phyloP scores from a whole-genome alignment of 2,329 filamentous ascomycete species.

The Cytospora leucostoma region DNA sequence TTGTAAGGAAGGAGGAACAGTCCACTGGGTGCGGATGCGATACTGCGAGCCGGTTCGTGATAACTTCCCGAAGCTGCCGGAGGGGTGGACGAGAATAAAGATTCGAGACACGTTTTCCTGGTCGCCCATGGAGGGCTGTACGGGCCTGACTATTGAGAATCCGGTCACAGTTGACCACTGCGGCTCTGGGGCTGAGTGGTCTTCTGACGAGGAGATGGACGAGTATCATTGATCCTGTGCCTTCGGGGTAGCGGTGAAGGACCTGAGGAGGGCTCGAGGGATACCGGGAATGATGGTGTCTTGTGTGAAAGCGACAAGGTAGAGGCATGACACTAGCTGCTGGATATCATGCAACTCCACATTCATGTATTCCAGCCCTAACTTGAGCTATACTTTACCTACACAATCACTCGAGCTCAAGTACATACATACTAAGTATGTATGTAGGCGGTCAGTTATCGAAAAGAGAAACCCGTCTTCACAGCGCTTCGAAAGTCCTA shows the following conservation, averaged over 20 bases:
- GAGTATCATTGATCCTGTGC: background rate
- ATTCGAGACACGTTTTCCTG: slow-evolving; percentile 2
- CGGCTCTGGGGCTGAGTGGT: slow-evolving; percentile 8
- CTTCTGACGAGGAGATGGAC: slow-evolving; percentile 4
- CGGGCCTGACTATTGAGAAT: slow-evolving; percentile 6
- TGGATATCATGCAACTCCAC: no score
- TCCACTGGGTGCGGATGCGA: slow-evolving; percentile 10
- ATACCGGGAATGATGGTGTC: background rate
- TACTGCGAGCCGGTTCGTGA: background rate
- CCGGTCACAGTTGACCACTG: background rate
- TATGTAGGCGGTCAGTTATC: no score
- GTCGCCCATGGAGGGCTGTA: slow-evolving; percentile 14
- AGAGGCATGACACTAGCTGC: no score
- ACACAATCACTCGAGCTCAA: no score
- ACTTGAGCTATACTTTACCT: no score
- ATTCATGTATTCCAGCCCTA: no score
- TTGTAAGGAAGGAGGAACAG: slow-evolving; percentile 8
- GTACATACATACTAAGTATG: no score
- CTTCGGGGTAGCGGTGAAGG: background rate
- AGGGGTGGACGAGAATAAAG: background rate
- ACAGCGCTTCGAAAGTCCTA: no score
- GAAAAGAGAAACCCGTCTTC: no score
- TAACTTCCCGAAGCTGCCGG: background rate
- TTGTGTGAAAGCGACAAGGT: no score
- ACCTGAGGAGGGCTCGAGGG: background rate